Percentiles rank a stretch among this genome's conserved stretches.
Evolutionary conservation across 768 basidiomycete genomes (phyloP).

Genomic region (Tulasnella sp.): DNA sequence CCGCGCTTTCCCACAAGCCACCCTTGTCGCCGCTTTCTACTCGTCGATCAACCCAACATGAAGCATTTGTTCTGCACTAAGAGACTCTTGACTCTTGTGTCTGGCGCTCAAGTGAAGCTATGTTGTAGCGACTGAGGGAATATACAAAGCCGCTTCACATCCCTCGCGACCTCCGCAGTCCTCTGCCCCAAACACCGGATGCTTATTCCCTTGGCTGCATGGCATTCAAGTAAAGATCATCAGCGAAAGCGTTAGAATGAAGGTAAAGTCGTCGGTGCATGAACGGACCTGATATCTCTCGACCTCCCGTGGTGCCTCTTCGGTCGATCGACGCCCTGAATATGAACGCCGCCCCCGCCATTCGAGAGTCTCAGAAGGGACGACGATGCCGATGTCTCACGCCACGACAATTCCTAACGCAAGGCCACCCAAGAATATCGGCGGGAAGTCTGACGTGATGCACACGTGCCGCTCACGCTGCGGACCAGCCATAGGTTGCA

Average conservation of each 20-base stretch:
- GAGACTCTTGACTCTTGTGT: neutral
- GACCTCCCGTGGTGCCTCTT: no score
- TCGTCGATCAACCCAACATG: neutral
- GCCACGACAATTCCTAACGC: neutral
- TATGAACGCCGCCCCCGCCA: no score
- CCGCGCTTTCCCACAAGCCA: neutral
- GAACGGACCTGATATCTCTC: no score
- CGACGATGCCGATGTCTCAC: neutral
- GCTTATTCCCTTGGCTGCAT: neutral
- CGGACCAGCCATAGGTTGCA: neutral
- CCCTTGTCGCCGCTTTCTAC: neutral
- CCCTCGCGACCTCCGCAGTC: neutral
- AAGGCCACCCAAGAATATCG: neutral
- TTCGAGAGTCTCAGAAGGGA: neutral
- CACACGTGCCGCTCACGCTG: conserved; percentile 2
- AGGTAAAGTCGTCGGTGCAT: neutral
- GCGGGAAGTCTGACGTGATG: conserved; percentile 5
- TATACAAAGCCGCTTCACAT: neutral
- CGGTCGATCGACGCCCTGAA: no score
- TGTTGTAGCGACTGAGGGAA: no score
- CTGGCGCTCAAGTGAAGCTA: neutral
- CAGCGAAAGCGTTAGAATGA: neutral
- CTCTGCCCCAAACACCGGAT: neutral
- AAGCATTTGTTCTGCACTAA: neutral
- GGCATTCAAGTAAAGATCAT: neutral